Evolutionary conservation across 2,329 filamentous ascomycete species (phyloP), one percentile per base, ranked within the genome.

Genomic region (Fusarium sp.): DNA sequence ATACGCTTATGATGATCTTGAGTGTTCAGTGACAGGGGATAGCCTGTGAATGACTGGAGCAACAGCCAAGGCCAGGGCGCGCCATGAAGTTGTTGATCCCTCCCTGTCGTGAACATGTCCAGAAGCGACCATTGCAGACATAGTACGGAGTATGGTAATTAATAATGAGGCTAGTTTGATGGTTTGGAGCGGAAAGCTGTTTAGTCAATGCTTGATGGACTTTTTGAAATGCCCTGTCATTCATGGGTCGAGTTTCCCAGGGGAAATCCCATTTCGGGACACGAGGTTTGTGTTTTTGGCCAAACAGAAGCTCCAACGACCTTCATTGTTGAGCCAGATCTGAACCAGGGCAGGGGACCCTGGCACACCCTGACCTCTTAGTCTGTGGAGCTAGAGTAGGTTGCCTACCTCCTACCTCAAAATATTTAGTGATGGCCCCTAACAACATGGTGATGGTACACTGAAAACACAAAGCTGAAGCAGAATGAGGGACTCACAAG

Each of bases 181-280:
- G 54, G 65, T 67, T 56, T 66, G 42, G 64, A 58, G 66, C 47
- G 50, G 48, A 42, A 41, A 26, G 36, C 11, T 24, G 32, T n/a
- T 58, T 30, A 57, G 60, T 76, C 54, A 57, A 63, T 55, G 32
- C 57, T 64, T 54, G 54, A 73, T 74, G 70, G 70, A 42, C 45
- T 66, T 76, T 65, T 62, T 22, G 45, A 65, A 74, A 63, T 69
- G 56, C 58, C 58, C 62, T 72, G 65, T 67, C 55, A 61, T 39
- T 53, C 63, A 58, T 56, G 66, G 68, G 64, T 39, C 38, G 51
- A 45, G 35, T 32, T 69, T 55, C 56, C 48, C 62, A 70, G 66
- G 69, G 69, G 61, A 69, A 70, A 66, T 73, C 60, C 79, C 80
- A 79, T 77, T 80, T 81, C 73, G 56, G 80, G 78, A 81, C 79